Base-by-base conservation (phyloP, 139 green algal species). In the Bryopsis sp. region DNA sequence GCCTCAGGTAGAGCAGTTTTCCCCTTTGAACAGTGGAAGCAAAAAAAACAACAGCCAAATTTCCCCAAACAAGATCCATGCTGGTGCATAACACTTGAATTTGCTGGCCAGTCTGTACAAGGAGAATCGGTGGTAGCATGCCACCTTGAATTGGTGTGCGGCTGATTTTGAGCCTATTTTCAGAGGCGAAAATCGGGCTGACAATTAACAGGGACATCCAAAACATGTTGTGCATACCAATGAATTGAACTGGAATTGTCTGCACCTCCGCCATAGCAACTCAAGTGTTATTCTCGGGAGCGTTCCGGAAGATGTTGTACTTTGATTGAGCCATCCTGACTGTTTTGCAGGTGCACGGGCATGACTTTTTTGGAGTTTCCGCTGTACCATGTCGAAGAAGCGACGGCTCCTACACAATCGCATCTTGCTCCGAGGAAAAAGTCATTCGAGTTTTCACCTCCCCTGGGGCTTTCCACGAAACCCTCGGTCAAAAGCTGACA, bases 401-500 rank as follows among this genome's bases (percentile, higher is more conserved):
- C 33, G 28, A 26, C 62, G n/a, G 48, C 48, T 32, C 31, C n/a
- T 39, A 70, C 46, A 48, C 78, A 15, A 97, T 89, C 47, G 88
- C 85, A 22, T 86, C 79, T 43, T 89, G 88, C 24, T 85, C 83
- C 8, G 94, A 98, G 73, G 94, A 99, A 78, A 99, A 99, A 81
- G 90, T 97, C 43, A 60, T 96, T 11, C 84, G 94, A 0, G 88
- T 97, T 24, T 91, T 99, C 57, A 78, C 92, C 73, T 89, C 86
- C 4, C 92, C 93, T 0, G 71, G 76, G 47, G 75, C 71, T 3
- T 87, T 85, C 48, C 36, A 82, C 2, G 68, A 85, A 48, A 77
- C 79, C 1, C 77, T 87, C 4, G 47, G 77, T 29, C 50, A 46
- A 47, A 48, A 29, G 50, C 63, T 61, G 54, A 47, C n/a, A 32